Evolutionary conservation across 768 basidiomycete genomes (phyloP), one percentile per base, ranked within the genome.

Genomic region (Naematelia aurantialba): DNA sequence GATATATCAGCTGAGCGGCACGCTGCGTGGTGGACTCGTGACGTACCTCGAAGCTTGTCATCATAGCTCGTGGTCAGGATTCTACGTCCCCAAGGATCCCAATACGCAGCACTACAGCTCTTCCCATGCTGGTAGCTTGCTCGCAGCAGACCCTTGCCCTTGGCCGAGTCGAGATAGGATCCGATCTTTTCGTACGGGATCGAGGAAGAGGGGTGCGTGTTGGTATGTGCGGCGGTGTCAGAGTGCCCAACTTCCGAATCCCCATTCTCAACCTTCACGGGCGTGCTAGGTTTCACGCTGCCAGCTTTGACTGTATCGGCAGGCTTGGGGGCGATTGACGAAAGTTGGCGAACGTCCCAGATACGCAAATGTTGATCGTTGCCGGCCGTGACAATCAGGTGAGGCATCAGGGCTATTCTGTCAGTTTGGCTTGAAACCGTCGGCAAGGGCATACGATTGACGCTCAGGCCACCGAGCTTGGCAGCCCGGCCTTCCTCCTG

Each of bases 11-110:
- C 21, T n/a, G n/a, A n/a, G n/a, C n/a, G n/a, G n/a, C n/a, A n/a
- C n/a, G n/a, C n/a, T n/a, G n/a, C n/a, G n/a, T n/a, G n/a, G n/a
- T n/a, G n/a, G n/a, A n/a, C n/a, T n/a, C n/a, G n/a, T 39, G 3
- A 70, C 75, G 46, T 51, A 80, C 78, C 58, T 49, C 80, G 58
- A 21, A 80, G 59, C n/a, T 51, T 45, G 56, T 80, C 79, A 58
- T 81, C 80, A 61, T 81, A 81, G 11, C 66, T 66, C 12, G 80
- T 81, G 2, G 72, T 76, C 22, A 79, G 53, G 1, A 81, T 56
- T 22, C 75, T 51, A 21, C 69, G 66, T 1, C 79, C 80, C 55
- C 74, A 73, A n/a, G 76, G 72, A 65, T 80, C 79, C 69, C 78
- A 81, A 58, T 79, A 80, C 1, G 78, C 78, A 4, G 76, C 66